These are phyloP conservation scores for Rhododendron kiyosumense DNA, from an alignment of 148 eudicot genomes.

Conservation along the genomic window DNA sequence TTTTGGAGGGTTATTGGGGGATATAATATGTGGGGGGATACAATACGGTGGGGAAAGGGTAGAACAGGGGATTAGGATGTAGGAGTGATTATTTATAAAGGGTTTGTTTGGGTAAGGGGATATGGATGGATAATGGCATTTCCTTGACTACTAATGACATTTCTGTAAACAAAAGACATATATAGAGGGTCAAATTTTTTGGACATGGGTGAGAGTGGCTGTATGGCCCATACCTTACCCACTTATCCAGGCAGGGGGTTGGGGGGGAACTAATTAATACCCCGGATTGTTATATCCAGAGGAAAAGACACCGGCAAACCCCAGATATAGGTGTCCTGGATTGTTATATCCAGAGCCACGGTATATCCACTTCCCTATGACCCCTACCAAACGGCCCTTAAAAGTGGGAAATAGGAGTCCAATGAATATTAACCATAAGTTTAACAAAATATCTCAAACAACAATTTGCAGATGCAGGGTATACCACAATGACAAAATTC, in stretches of 20 bases:
- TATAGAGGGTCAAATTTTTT: not conserved
- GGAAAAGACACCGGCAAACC: no score
- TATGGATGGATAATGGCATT: not conserved
- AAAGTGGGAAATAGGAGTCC: not conserved
- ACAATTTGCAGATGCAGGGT: not conserved
- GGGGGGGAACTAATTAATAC: not conserved
- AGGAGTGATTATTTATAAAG: not conserved
- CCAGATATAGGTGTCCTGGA: no score
- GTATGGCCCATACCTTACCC: not conserved
- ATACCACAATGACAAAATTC: no score
- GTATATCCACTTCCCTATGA: not conserved
- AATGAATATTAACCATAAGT: not conserved
- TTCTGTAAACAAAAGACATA: no score
- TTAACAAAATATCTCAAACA: not conserved
- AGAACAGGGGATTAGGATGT: not conserved
- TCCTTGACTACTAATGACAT: not conserved
- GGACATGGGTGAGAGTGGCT: not conserved
- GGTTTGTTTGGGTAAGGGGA: not conserved
- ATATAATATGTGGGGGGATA: not conserved
- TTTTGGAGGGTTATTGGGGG: not conserved
- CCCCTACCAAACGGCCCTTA: not conserved
- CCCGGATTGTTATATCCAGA: no score
- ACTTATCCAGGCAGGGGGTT: not conserved
- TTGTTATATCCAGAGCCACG: not conserved
- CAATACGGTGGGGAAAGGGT: not conserved